A percentile compares a stretch with the other conserved stretches of the same genome.
These are phyloP conservation scores for Geotrichum fermentans DNA, from an alignment of 1,139 yeast species.

Conservation along the genomic window DNA sequence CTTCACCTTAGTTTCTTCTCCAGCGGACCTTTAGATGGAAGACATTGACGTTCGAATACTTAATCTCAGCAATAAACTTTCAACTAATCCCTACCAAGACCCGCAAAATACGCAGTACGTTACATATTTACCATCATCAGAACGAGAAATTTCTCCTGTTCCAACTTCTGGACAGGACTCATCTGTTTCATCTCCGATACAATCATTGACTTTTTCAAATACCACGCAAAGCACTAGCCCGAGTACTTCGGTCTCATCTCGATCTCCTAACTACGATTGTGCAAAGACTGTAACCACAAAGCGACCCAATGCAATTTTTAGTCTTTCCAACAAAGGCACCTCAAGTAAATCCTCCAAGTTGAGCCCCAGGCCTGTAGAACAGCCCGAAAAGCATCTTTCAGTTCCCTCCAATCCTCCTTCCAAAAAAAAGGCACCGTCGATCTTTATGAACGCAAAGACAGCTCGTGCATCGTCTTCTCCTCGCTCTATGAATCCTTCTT, in stretches of 20 bases:
- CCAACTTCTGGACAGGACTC: slow-evolving; percentile 14
- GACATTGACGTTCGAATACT: slow-evolving; percentile 20
- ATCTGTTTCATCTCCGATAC: slow-evolving; percentile 10
- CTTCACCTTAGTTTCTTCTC: no score
- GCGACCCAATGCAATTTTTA: slow-evolving; percentile 12
- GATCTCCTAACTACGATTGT: slow-evolving; percentile 2
- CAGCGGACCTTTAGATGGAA: slow-evolving; percentile 20
- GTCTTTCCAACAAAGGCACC: slow-evolving; percentile 2
- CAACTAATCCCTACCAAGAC: slow-evolving; percentile 18
- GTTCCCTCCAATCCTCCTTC: background rate
- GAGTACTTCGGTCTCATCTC: slow-evolving; percentile 4
- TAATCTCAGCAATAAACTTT: slow-evolving; percentile 18
- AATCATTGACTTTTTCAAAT: slow-evolving; percentile 3
- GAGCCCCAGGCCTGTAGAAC: slow-evolving; percentile 3
- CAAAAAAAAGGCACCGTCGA: slow-evolving; percentile 1
- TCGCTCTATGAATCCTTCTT: slow-evolving; percentile 5
- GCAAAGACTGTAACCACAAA: slow-evolving; percentile 1
- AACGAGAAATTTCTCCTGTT: slow-evolving; percentile 18
- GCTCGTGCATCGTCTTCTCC: background rate
- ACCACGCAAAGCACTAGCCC: slow-evolving; percentile 2
- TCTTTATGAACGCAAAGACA: slow-evolving; percentile 1
- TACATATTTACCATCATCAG: slow-evolving; percentile 18
- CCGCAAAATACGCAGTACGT: slow-evolving; percentile 20
- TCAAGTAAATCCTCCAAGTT: slow-evolving; percentile 2
- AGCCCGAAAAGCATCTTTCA: background rate